Evolutionary conservation across 768 basidiomycete species (phyloP).

Genomic region (Pleurotus djamor): DNA sequence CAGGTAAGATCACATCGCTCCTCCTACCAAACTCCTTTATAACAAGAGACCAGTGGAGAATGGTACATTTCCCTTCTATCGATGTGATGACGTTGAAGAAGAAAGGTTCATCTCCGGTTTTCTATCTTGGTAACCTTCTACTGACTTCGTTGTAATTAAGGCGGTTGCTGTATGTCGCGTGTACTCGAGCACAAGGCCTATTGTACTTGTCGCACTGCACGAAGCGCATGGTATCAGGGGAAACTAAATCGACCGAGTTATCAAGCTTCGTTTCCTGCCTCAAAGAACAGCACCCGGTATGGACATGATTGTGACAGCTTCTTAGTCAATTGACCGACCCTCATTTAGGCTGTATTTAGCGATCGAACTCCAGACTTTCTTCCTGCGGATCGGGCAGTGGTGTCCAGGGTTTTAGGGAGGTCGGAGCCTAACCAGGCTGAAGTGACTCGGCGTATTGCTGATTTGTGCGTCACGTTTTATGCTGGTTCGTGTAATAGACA

Average conservation of each 20-base stretch:
- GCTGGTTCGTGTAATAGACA: background rate
- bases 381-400: constrained; percentile 38
- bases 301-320: constrained; percentile 9
- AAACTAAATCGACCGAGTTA: constrained; percentile 44
- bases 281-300: constrained; percentile 38
- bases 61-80: constrained; percentile 74
- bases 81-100: constrained; percentile 75
- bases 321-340: background rate
- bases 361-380: constrained; percentile 39
- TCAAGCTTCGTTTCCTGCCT: constrained; percentile 58
- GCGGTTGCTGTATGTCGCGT: constrained; percentile 85
- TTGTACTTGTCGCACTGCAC: constrained; percentile 55
- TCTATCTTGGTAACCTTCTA: background rate
- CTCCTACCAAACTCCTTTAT: background rate
- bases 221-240: constrained; percentile 54
- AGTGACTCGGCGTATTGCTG: constrained; percentile 35
- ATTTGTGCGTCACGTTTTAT: constrained; percentile 42
- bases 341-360: constrained; percentile 39
- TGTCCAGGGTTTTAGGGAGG: constrained; percentile 55
- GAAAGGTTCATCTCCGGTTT: constrained; percentile 50
- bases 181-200: constrained; percentile 78
- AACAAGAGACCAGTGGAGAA: constrained; percentile 51
- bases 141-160: constrained; percentile 30
- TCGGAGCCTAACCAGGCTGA: constrained; percentile 39
- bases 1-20: constrained; percentile 36